Evolutionary conservation across 2,329 filamentous ascomycete genomes (phyloP).

Genomic region (Paracamarosporium sp.): DNA sequence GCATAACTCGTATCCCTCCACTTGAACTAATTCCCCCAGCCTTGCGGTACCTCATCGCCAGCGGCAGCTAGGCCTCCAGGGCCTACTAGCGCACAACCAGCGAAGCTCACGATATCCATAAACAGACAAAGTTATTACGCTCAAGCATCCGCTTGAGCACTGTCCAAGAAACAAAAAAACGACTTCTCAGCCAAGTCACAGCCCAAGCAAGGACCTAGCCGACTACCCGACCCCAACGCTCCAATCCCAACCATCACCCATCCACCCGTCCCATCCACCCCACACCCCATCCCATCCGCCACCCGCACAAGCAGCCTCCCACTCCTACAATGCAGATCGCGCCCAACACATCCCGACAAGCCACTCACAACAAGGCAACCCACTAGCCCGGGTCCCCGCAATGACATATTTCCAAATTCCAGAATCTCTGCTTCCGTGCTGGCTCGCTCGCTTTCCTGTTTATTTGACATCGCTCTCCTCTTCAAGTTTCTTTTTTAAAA

Average conservation of each 20-base stretch:
- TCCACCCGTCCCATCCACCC: background rate
- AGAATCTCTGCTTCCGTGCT: no score
- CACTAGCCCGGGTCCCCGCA: background rate
- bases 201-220: background rate
- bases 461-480: no score
- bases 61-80: no score
- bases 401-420: background rate
- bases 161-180: background rate
- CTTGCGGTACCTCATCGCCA: no score
- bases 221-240: background rate
- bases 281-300: background rate
- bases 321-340: background rate
- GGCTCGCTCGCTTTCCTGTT: no score
- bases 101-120: no score
- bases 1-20: no score
- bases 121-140: no score
- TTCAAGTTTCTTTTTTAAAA: no score
- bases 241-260: background rate
- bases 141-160: background rate
- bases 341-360: background rate
- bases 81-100: no score
- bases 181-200: background rate
- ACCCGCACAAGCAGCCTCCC: background rate
- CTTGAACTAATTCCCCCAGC: no score
- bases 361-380: background rate